Evolutionary conservation across 169 alveolate genomes (phyloP), one percentile per base, ranked within the genome.

Genomic region (Plasmodium vivax): DNA sequence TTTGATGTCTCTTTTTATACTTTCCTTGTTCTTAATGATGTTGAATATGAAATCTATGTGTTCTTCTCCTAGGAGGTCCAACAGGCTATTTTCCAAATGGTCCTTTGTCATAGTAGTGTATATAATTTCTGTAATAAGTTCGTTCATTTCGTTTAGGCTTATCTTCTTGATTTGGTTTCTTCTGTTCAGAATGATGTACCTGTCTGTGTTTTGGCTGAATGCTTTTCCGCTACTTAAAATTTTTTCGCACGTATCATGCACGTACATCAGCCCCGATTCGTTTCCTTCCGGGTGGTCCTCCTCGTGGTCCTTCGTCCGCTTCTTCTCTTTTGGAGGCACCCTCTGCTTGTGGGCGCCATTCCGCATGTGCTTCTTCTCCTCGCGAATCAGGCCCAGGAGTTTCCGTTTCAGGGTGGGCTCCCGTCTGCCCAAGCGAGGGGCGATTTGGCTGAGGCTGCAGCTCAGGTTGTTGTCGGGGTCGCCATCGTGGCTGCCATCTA

Each of bases 11-110:
- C 71, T 87, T 56, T 36, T 79, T 87, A 87, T 87, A 12, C 56
- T 58, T 75, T 87, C 93, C 71, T 87, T 87, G 81, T 71, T 71
- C 51, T 87, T 87, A 54, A 87, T 87, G 19, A 87, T 87, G 38
- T 77, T 32, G n/a, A 87, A 77, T 87, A 87, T 87, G 9, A 87
- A 71, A 75, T 87, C 93, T 27, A 87, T 14, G 47, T 75, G 71
- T 30, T 62, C 71, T 75, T 87, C 93, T 51, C 87, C 82, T 51
- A 87, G 71, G n/a, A 87, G 71, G 56, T 51, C 62, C 32, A 87
- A 47, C 27, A 87, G 45, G 45, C 88, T 56, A 43, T 77, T 87
- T 77, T 87, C 87, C n/a, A 87, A 32, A 75, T 75, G 43, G 16
- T 87, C 85, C 30, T 2, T 36, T 51, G 74, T 87, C 43, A 87